Base-by-base conservation (phyloP, 495 filamentous ascomycete species). In the Articulospora tetracladia region DNA sequence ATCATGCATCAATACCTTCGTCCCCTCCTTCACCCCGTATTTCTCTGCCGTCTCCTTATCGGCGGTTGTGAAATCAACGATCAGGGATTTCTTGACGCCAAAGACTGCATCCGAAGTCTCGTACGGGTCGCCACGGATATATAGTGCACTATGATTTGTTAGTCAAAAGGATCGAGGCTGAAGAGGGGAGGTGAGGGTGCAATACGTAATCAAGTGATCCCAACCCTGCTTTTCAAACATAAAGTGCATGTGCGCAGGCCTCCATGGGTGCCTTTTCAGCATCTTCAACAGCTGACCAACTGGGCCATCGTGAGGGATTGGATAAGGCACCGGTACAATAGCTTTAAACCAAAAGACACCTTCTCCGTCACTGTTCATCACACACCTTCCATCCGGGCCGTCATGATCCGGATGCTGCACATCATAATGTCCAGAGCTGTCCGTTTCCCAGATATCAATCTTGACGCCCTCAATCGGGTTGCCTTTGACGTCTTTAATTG, bases 391-490 rank as follows among this genome's bases (percentile, higher is more conserved):
- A 76, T 93, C 92, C 0, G 91, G 89, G 17, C 82, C 85, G 22
- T 79, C 71, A 13, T 86, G 74, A 27, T 85, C 85, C 0, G 81
- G 75, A 67, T 93, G 87, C 75, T 97, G 93, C 58, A 96, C 91
- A 72, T 97, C 93, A 70, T 97, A 97, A 65, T 87, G 86, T 12
- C 93, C 93, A 25, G 84, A 84, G 53, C 83, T 86, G 67, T 97
- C 92, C 19, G 92, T 93, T 74, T 96, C 93, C 93, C 93, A 97
- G 67, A 97, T 91, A 71, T 97, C 91, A 63, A 96, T 82, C 69
- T 87, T 90, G 1, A 88, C 90, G 51, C 76, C 84, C 13, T 76
- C 58, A 24, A 97, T 76, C 0, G 93, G 90, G 12, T 74, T 76
- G 0, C 91, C 92, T 6, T 68, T 28, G 0, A 80, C 82, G 72